Evolutionary conservation across 345 rosid species (phyloP), one percentile per base, ranked within the genome.

Genomic region (Lagerstroemia speciosa): DNA sequence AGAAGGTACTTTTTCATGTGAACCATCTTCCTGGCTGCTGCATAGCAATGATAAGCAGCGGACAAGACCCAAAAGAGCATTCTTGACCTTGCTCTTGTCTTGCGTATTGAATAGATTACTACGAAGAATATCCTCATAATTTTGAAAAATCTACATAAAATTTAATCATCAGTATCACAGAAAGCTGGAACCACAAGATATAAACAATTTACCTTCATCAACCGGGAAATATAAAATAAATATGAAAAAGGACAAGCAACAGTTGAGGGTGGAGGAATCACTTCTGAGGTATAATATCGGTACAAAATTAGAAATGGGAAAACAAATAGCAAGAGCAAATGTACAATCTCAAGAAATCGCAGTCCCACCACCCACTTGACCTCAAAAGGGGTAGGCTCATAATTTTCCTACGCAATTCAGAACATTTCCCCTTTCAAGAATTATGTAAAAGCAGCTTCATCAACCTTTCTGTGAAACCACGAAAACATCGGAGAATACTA

Each of bases 41-140:
- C 88, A 86, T 79, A 89, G 79, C 70, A 93, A 67, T 5, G 87
- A 86, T 71, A 94, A 78, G 83, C 97, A 94, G 70, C 72, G 85
- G 27, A 78, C 77, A 70, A 94, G 75, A n/a, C 97, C 95, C 67
- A 82, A 80, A 76, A 94, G 88, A 62, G 82, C 83, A 75, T 68
- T 83, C 70, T 77, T 91, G 36, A 91, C 86, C 79, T 85, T 85
- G 73, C 83, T 82, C 77, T 83, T 91, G 55, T 89, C 95, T 79
- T 89, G 85, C 67, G 82, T 78, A 76, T 84, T 78, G 60, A 85
- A 85, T 68, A 84, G 93, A 69, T 81, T 84, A 43, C 84, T 84
- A 78, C 70, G 80, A 67, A 94, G 77, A 64, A 91, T 81, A 78
- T 84, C 84, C 65, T 83, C 86, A 83, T 85, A 94, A 78, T 81